Percentiles rank a stretch among this genome's conserved stretches.
These are phyloP conservation scores for Suillus alpinus DNA, from an alignment of 768 basidiomycete species.

Conservation along the genomic window DNA sequence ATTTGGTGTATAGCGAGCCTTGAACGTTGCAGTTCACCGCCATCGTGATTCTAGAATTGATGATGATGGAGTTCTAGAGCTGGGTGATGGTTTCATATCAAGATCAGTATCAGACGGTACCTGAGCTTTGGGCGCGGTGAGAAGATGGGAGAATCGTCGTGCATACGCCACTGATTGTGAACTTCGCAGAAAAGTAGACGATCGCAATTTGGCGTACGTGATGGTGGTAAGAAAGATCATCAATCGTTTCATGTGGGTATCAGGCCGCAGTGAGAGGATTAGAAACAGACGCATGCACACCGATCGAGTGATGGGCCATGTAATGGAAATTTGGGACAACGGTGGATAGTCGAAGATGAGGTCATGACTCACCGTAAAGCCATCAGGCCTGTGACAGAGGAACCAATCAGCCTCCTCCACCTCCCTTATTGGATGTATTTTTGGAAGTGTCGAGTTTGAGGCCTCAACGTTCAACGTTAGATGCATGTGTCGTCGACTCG, in stretches of 20 bases:
- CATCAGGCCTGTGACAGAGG: neutral
- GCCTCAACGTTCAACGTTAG: no score
- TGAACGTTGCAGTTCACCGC: neutral
- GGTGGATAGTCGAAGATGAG: neutral
- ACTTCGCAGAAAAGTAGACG: neutral
- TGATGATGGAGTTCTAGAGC: neutral
- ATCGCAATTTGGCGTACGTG: neutral
- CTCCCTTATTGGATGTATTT: neutral
- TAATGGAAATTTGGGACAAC: neutral
- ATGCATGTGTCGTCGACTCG: neutral
- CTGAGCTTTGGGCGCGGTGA: neutral
- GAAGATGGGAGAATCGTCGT: neutral
- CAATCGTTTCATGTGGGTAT: neutral
- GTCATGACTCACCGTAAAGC: neutral
- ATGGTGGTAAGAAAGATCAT: neutral
- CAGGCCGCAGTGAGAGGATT: neutral
- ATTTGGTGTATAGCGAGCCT: neutral
- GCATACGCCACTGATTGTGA: neutral
- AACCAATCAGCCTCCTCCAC: neutral
- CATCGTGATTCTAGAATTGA: neutral
- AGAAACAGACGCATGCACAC: neutral
- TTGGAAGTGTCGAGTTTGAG: neutral
- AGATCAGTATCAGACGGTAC: neutral
- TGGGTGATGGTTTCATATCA: neutral
- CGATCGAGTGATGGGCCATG: neutral